Evolutionary conservation across 2,329 filamentous ascomycete genomes (phyloP), one percentile per base, ranked within the genome.

Genomic region (Penicillium sp.): DNA sequence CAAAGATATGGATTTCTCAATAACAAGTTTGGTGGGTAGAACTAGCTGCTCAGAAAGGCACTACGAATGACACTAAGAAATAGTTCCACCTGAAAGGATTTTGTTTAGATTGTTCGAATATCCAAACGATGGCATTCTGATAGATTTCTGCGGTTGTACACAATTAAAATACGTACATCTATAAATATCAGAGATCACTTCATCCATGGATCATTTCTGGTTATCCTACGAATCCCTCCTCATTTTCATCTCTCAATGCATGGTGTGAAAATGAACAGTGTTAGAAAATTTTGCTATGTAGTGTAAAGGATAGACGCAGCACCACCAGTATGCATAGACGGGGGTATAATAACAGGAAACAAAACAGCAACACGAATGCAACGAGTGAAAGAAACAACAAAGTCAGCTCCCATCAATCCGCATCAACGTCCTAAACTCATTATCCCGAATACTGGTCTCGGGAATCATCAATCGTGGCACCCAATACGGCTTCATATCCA

Each of bases 361-460:
- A 12, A 19, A 47, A 35, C 1, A 23, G 6, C 25, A 12, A 42
- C 21, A 10, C 13, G 3, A 1, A 42, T 38, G 10, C 25, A 8
- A 36, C 3, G 4, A n/a, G 8, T 4, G 5, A 35, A 36, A 25
- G 0, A 13, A 19, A 29, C 4, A 23, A 5, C 1, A 12, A 23
- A 44, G 12, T 61, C 38, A 61, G 17, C 43, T 53, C 12, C 59
- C 52, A 42, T 62, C 55, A 35, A 63, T 63, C 6, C 54, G 54
- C 41, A 62, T 57, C 2, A 38, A 33, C 2, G 55, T 54, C 27
- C 43, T 29, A 10, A 31, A 62, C 49, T 63, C 61, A n/a, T 55
- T 53, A 0, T 25, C 39, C 19, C 49, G 41, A 33, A 48, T 49
- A 10, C 25, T 44, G 1, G 54, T 58, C n/a, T 58, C 52, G 0